Evolutionary conservation across 768 basidiomycete species (phyloP).

Genomic region (Russula olivacea): DNA sequence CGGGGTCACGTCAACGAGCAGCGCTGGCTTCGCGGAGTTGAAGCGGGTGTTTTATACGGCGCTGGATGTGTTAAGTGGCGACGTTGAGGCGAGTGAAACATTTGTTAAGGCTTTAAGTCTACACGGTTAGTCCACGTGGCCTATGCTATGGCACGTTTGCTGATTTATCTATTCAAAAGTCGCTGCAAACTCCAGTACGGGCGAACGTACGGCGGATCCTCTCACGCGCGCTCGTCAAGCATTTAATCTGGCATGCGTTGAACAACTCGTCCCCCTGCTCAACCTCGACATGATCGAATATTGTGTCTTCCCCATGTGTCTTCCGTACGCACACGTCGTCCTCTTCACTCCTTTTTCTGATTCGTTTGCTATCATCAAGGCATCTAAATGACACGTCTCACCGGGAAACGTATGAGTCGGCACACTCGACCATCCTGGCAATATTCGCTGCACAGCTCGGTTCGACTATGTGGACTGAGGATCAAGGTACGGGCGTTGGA

Average conservation of each 20-base stretch:
- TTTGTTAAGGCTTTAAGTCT: constrained; percentile 36
- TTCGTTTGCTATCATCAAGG: constrained; percentile 33
- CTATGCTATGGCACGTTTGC: neutral
- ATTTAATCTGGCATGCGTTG: constrained; percentile 67
- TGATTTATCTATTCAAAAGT: neutral
- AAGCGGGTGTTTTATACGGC: constrained; percentile 72
- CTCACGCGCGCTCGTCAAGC: constrained; percentile 32
- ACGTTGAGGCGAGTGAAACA: constrained; percentile 34
- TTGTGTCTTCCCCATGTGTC: constrained; percentile 53
- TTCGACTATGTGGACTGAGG: constrained; percentile 8
- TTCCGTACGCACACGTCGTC: constrained; percentile 47
- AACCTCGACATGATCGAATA: constrained; percentile 47
- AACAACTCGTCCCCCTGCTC: constrained; percentile 68
- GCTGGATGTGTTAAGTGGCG: constrained; percentile 59
- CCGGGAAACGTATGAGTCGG: constrained; percentile 78
- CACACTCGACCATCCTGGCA: constrained; percentile 78
- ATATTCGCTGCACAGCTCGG: constrained; percentile 48
- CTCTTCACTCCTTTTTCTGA: constrained; percentile 8
- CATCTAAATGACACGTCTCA: constrained; percentile 52
- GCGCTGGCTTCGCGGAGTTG: constrained; percentile 61
- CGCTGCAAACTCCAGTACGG: constrained; percentile 1
- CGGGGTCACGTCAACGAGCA: constrained; percentile 50
- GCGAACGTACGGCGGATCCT: neutral
- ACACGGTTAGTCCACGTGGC: constrained; percentile 3
- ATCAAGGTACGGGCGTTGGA: neutral